Conservation (phyloP, 768 basidiomycete genomes). For the Trametes sanguinea region DNA sequence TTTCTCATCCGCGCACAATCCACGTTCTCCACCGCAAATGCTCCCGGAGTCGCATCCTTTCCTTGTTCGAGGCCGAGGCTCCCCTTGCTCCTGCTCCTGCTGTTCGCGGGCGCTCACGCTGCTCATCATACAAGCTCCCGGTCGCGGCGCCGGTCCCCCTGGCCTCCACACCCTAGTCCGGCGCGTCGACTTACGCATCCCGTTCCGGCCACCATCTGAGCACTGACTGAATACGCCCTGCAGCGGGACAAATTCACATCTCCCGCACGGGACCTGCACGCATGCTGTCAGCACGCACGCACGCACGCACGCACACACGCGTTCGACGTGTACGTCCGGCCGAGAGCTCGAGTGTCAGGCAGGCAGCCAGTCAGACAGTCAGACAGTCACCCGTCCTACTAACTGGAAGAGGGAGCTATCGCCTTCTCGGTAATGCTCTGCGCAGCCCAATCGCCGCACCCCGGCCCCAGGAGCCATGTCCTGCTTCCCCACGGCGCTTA, state of each 20-base stretch:
- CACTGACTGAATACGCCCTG: too few species aligned
- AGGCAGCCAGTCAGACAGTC: too few species aligned
- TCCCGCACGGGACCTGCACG: too few species aligned
- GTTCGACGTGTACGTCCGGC: background rate
- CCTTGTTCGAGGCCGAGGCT: background rate
- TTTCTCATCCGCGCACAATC: background rate
- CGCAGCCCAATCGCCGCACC: constrained; percentile 16
- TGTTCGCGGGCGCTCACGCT: too few species aligned
- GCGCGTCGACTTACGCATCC: background rate
- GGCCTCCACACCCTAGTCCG: background rate
- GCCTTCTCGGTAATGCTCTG: constrained; percentile 6
- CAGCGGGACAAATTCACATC: too few species aligned
- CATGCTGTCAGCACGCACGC: background rate
- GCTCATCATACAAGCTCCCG: too few species aligned
- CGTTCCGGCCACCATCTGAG: background rate
- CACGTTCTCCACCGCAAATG: background rate
- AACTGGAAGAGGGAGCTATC: constrained; percentile 3
- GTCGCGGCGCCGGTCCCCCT: background rate
- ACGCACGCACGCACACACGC: background rate
- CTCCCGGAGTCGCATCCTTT: background rate
- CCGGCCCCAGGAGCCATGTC: constrained; percentile 9
- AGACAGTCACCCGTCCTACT: too few species aligned
- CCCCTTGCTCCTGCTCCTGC: background rate
- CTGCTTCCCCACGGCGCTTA: constrained; percentile 25
- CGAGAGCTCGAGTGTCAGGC: too few species aligned